Percentiles rank a stretch among this genome's conserved stretches.
These are phyloP conservation scores for Haplosporangium sp. DNA, from an alignment of 371 early-diverging fungal genomes.

Conservation along the genomic window DNA sequence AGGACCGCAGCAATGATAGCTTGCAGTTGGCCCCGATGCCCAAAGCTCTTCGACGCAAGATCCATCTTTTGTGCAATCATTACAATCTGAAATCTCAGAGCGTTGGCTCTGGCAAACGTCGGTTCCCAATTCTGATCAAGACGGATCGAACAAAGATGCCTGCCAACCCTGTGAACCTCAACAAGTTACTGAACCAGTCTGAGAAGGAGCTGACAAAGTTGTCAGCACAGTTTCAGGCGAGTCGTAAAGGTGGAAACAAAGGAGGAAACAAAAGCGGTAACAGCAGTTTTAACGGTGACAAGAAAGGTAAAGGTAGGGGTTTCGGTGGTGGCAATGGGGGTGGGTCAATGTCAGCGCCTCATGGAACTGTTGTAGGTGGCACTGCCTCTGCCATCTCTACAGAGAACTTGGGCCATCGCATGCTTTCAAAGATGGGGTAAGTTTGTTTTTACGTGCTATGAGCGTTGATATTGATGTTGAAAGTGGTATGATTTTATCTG, in stretches of 20 bases:
- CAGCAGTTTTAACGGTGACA: constrained; percentile 12
- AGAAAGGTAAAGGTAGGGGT: constrained; percentile 26
- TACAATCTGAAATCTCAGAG: constrained; percentile 66
- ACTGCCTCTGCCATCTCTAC: constrained; percentile 71
- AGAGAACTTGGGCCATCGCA: constrained; percentile 81
- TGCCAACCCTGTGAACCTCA: constrained; percentile 60
- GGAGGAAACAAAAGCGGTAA: neutral
- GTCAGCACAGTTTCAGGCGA: constrained; percentile 36
- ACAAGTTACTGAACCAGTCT: constrained; percentile 56
- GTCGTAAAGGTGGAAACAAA: constrained; percentile 24
- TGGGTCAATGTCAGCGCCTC: constrained; percentile 30
- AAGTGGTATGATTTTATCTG: no score
- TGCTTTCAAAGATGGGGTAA: constrained; percentile 87
- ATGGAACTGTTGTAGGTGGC: constrained; percentile 77
- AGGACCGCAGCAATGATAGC: constrained; percentile 26
- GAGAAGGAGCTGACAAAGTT: constrained; percentile 30
- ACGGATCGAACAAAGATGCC: constrained; percentile 64
- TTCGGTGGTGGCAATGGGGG: constrained; percentile 7
- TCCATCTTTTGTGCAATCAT: constrained; percentile 62
- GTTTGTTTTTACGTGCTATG: constrained; percentile 12
- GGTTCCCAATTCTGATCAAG: constrained; percentile 61
- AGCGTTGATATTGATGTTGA: neutral
- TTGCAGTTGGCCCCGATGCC: constrained; percentile 66
- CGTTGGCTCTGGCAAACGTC: constrained; percentile 58
- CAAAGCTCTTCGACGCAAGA: constrained; percentile 60